These are phyloP conservation scores for Thymus quinquecostatus DNA, from an alignment of 257 asterid species.

Conservation along the genomic window DNA sequence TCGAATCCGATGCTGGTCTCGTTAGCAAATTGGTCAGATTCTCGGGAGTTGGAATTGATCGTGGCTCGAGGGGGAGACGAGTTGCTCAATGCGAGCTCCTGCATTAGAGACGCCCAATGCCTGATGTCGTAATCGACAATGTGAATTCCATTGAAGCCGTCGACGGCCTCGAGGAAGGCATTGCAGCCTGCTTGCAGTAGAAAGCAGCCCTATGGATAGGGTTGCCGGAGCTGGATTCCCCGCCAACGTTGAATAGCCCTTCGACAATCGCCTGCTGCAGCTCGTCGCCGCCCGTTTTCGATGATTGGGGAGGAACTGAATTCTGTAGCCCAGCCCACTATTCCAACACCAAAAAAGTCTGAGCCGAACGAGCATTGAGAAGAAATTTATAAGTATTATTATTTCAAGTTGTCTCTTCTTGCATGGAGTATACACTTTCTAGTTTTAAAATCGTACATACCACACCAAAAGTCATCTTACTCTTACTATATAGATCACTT, in stretches of 20 bases:
- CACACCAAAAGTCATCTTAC: no score
- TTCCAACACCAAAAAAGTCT: no score
- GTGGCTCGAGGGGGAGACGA: conserved; percentile 52
- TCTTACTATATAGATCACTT: no score
- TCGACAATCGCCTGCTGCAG: conserved; percentile 64
- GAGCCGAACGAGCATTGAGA: no score
- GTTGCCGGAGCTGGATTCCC: conserved; percentile 80
- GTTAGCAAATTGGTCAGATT: conserved; percentile 67
- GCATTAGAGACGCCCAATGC: conserved; percentile 71
- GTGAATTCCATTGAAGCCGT: conserved; percentile 42
- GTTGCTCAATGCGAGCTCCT: conserved; percentile 47
- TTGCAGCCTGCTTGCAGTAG: conserved; percentile 82
- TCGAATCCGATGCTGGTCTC: conserved; percentile 64
- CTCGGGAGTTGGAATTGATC: conserved; percentile 73
- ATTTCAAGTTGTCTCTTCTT: no score
- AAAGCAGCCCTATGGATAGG: conserved; percentile 91
- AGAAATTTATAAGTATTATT: no score
- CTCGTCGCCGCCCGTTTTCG: conserved; percentile 46
- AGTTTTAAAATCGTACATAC: no score
- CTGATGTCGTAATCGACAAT: conserved; percentile 62
- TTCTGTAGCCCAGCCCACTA: conserved; percentile 23
- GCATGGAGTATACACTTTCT: no score
- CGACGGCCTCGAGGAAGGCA: conserved; percentile 53
- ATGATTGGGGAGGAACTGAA: conserved; percentile 49
- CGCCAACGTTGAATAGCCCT: conserved; percentile 68